Base-by-base conservation (phyloP, 345 rosid genomes). In the Iberis pinnata region DNA sequence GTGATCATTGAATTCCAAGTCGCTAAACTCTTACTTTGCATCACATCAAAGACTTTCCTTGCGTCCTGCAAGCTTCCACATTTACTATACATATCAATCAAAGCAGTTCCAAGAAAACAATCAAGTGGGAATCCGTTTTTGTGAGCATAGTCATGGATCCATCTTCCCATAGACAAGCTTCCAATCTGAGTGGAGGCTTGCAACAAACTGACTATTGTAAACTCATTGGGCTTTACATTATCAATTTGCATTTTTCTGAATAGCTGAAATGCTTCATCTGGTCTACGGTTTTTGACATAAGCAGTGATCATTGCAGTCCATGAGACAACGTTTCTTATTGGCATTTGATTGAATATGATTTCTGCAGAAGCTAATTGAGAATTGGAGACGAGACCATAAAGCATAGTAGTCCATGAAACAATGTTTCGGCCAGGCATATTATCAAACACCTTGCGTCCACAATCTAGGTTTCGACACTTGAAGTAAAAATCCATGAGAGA, bases 1-100 rank as follows among this genome's bases (percentile, higher is more conserved):
- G 88, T 76, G 37, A 86, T 82, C 95, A 86, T 86, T 3, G 89
- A 47, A 47, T 80, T 86, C 89, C 95, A 80, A 16, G 88, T 76
- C 12, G 87, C 88, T 63, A 82, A 64, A 51, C 72, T 80, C 78
- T 68, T 80, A 25, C 40, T 45, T 56, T 64, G 33, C 82, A 78
- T 68, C 19, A 64, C 65, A 31, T 72, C 73, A 66, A 83, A 86
- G 5, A 83, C 90, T 52, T 57, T 46, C 46, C 73, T 77, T 20
- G 88, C 84, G 38, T 76, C 82, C 46, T 50, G 71, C 71, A 83
- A 65, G 71, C 70, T 64, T 18, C 74, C 74, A 59, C 74, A 70
- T 59, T 70, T 70, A 43, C 74, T 70, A 53, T 64, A 70, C 70
- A 70, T 70, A 60, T 70, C 74, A 11, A 70, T 54, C 65, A 70